Conservation (phyloP, 352 stramenopile genomes). For the Phytophthora syringae region DNA sequence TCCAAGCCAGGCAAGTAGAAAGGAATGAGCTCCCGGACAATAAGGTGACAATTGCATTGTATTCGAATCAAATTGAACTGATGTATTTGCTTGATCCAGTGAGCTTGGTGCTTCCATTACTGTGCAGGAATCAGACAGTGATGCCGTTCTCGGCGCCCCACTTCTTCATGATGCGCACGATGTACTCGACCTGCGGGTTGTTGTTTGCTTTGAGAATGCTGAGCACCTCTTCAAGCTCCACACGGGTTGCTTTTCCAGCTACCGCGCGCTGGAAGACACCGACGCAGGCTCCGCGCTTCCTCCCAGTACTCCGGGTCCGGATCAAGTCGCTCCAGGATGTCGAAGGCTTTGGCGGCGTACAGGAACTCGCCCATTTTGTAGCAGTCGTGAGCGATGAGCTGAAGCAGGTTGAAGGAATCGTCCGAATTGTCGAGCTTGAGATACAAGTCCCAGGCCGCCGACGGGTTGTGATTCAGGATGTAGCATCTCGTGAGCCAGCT, state of each 20-base stretch:
- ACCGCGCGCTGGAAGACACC: constrained; percentile 96
- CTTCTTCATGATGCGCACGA: constrained; percentile 96
- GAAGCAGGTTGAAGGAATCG: constrained; percentile 95
- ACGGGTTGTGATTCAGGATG: constrained; percentile 95
- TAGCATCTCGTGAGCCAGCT: constrained; percentile 92
- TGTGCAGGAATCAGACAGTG: constrained; percentile 50
- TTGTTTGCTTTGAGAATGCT: constrained; percentile 94
- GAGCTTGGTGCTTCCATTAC: background rate
- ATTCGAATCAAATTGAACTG: constrained; percentile 14
- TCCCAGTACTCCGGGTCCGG: constrained; percentile 97
- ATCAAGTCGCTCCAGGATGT: constrained; percentile 95
- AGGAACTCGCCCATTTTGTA: constrained; percentile 98
- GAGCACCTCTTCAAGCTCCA: constrained; percentile 92
- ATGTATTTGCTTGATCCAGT: constrained; percentile 7
- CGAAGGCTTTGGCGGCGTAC: constrained; percentile 95
- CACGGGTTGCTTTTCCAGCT: constrained; percentile 88
- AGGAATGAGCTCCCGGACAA: background rate
- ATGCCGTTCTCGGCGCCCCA: constrained; percentile 93
- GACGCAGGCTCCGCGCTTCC: constrained; percentile 95
- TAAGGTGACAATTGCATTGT: constrained; percentile 14
- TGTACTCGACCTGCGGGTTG: constrained; percentile 96
- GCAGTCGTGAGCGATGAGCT: constrained; percentile 97
- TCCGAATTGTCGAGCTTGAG: constrained; percentile 96
- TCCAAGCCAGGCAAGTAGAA: constrained; percentile 42
- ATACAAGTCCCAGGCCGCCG: constrained; percentile 96